Evolutionary conservation across 1,284 basidiomycete species (phyloP).

Genomic region (Pseudozyma hubeiensis): DNA sequence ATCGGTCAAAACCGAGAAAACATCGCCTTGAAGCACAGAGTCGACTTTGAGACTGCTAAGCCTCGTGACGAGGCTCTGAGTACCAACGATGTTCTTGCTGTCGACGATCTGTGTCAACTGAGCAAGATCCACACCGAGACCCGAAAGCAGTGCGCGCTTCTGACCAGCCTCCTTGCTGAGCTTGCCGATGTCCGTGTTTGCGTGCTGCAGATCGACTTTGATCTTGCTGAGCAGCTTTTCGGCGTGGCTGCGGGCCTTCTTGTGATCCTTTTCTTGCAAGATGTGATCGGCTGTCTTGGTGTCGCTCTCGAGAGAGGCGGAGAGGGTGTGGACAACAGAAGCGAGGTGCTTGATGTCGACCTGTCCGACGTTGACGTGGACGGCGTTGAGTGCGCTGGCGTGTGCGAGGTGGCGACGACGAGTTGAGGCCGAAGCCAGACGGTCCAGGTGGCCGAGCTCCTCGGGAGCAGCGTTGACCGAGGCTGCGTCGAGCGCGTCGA

Average conservation of each 20-base stretch:
- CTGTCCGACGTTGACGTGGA: slow-evolving; percentile 1
- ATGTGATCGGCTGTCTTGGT: slow-evolving; percentile 12
- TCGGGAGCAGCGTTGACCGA: slow-evolving; percentile 5
- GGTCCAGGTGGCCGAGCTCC: slow-evolving; percentile 19
- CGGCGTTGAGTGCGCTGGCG: background rate
- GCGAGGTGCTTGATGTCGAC: slow-evolving; percentile 36
- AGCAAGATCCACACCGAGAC: background rate
- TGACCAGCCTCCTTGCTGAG: slow-evolving; percentile 5
- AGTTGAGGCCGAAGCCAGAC: slow-evolving; percentile 14
- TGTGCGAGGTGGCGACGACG: slow-evolving; percentile 7
- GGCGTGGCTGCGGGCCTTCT: slow-evolving; percentile 2
- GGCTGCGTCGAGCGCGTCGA: slow-evolving; percentile 24
- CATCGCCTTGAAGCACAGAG: slow-evolving; percentile 15
- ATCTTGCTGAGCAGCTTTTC: slow-evolving; percentile 12
- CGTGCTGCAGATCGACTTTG: slow-evolving; percentile 6
- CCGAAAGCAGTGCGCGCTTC: background rate
- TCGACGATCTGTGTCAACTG: slow-evolving; percentile 4
- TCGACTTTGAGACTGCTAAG: slow-evolving; percentile 11
- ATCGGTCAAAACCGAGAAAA: slow-evolving; percentile 14
- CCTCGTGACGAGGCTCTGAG: slow-evolving; percentile 4
- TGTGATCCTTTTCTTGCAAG: slow-evolving; percentile 19
- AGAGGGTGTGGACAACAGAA: slow-evolving; percentile 29
- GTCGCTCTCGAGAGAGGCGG: slow-evolving; percentile 28
- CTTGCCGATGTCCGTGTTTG: slow-evolving; percentile 5
- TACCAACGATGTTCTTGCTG: slow-evolving; percentile 9